phyloP scores from a whole-genome alignment of 495 filamentous ascomycete species.

The Aspergillus heteromorphus region DNA sequence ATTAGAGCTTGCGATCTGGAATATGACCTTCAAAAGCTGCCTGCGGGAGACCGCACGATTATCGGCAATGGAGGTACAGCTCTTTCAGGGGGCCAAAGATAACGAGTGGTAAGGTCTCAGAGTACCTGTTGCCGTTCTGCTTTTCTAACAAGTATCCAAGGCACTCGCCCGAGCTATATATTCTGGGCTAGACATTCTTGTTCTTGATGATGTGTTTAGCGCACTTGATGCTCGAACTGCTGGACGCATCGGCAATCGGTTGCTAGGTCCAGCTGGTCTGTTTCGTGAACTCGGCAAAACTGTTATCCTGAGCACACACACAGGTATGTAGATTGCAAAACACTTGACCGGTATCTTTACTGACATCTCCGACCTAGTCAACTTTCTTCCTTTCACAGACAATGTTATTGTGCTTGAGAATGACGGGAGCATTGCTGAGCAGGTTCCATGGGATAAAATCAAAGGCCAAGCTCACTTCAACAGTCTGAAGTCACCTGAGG shows the following conservation, averaged over 20 bases:
- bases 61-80: not conserved
- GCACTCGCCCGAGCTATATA: not conserved
- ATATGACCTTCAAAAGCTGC: not conserved
- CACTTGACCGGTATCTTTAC: not conserved
- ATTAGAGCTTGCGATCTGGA: not conserved
- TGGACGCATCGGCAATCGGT: not conserved
- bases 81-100: not conserved
- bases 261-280: not conserved
- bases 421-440: not conserved
- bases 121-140: no score
- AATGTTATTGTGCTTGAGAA: not conserved
- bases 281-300: not conserved
- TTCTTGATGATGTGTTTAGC: not conserved
- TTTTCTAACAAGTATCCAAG: not conserved
- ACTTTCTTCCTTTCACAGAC: not conserved
- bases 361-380: not conserved
- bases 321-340: not conserved
- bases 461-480: not conserved
- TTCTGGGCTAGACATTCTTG: not conserved
- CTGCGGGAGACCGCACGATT: not conserved
- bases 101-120: not conserved
- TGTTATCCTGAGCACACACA: not conserved
- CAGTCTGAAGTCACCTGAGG: not conserved
- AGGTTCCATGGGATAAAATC: not conserved
- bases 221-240: not conserved